Evolutionary conservation across 352 stramenopile genomes (phyloP).

Genomic region (Pythium phragmitis): DNA sequence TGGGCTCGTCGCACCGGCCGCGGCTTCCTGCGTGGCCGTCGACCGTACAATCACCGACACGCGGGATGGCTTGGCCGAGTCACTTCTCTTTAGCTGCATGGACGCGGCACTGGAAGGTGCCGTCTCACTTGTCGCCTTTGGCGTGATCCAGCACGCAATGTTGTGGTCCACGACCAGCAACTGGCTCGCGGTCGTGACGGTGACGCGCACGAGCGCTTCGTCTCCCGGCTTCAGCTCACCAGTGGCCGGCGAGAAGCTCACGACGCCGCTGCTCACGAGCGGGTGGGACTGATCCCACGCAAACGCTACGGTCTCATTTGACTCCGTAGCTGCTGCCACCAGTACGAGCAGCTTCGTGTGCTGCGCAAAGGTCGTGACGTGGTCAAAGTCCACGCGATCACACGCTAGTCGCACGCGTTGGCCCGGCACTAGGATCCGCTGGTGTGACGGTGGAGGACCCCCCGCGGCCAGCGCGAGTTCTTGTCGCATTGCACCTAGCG

Average conservation of each 20-base stretch:
- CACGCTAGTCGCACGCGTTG: conserved; percentile 47
- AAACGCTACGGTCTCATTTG: conserved; percentile 32
- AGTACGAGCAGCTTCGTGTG: conserved; percentile 50
- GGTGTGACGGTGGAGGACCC: conserved; percentile 28
- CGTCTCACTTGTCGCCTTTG: not conserved
- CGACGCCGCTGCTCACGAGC: conserved; percentile 42
- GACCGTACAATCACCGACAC: conserved; percentile 59
- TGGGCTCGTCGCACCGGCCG: not conserved
- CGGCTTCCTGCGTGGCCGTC: conserved; percentile 56
- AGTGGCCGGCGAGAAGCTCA: conserved; percentile 49
- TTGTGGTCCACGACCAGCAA: conserved; percentile 67
- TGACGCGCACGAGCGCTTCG: conserved; percentile 54
- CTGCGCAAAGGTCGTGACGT: conserved; percentile 56
- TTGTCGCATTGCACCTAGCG: conserved; percentile 36
- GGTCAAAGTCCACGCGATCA: conserved; percentile 59
- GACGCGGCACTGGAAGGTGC: not conserved
- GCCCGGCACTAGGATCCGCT: conserved; percentile 35
- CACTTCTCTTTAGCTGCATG: conserved; percentile 1
- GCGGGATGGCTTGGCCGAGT: conserved; percentile 3
- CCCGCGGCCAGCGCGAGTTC: conserved; percentile 23
- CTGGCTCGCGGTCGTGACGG: conserved; percentile 37
- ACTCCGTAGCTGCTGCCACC: conserved; percentile 29
- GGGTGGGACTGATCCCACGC: conserved; percentile 62
- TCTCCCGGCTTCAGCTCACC: conserved; percentile 51
- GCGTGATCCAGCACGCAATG: conserved; percentile 49